A percentile compares a stretch with the other conserved stretches of the same genome.
Conservation (phyloP, 768 basidiomycete species). For the Tylopilus intermedius region DNA sequence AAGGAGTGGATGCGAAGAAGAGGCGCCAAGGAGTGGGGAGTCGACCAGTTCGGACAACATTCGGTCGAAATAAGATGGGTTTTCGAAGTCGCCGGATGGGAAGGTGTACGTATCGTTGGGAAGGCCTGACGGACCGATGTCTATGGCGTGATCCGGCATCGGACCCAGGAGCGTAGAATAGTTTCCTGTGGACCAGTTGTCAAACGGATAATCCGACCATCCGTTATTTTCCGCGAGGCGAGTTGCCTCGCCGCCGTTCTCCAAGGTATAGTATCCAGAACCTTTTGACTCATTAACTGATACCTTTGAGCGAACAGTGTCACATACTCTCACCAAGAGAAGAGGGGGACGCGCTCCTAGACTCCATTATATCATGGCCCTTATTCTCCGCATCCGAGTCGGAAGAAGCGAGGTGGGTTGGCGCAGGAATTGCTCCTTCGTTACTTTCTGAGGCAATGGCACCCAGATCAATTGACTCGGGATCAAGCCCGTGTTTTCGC, state of each 20-base stretch:
- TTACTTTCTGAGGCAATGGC: slow-evolving; percentile 21
- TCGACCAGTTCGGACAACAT: slow-evolving; percentile 4
- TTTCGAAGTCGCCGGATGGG: background rate
- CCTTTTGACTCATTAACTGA: slow-evolving; percentile 12
- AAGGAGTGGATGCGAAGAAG: slow-evolving; percentile 9
- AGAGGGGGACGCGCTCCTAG: slow-evolving; percentile 7
- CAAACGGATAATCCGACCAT: slow-evolving; percentile 5
- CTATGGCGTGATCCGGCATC: slow-evolving; percentile 2
- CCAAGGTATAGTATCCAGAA: background rate
- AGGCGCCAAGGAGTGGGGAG: slow-evolving; percentile 3
- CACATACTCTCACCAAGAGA: slow-evolving; percentile 15
- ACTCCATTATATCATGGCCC: background rate
- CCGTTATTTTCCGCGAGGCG: background rate
- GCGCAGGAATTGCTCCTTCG: slow-evolving; percentile 3
- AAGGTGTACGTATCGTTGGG: slow-evolving; percentile 4
- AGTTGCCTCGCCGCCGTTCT: background rate
- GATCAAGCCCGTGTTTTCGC: slow-evolving; percentile 41
- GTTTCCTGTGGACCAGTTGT: slow-evolving; percentile 1
- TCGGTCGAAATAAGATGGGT: slow-evolving; percentile 3
- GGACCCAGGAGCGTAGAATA: slow-evolving; percentile 1
- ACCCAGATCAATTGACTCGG: slow-evolving; percentile 14
- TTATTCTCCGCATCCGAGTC: background rate
- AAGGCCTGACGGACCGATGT: background rate
- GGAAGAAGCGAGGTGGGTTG: slow-evolving; percentile 12
- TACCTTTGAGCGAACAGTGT: background rate